A percentile compares a stretch with the other conserved stretches of the same genome.
These are phyloP conservation scores for Alternaria consortialis DNA, from an alignment of 2,329 filamentous ascomycete species.

Conservation along the genomic window DNA sequence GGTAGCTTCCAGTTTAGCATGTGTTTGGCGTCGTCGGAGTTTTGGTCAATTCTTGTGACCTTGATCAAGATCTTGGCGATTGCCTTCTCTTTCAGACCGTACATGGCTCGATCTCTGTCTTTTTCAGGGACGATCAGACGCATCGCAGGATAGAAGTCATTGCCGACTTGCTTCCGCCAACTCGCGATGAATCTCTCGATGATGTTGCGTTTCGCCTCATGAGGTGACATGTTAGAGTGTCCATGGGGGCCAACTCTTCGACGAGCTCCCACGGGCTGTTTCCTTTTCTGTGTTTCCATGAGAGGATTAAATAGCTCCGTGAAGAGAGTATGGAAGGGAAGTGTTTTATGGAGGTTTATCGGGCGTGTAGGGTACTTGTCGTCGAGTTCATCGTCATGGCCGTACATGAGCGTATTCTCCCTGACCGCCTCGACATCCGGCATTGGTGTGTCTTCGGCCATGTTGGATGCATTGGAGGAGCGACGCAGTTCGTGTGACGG, in stretches of 20 bases:
- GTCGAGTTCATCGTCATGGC: conserved; percentile 57
- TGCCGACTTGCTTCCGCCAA: conserved; percentile 88
- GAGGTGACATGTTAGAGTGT: conserved; percentile 68
- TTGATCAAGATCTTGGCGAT: conserved; percentile 92
- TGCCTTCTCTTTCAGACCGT: conserved; percentile 90
- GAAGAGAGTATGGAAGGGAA: conserved; percentile 84
- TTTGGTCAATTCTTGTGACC: conserved; percentile 88
- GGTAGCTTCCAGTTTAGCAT: conserved; percentile 93
- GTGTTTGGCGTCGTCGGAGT: conserved; percentile 86
- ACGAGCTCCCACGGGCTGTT: conserved; percentile 62
- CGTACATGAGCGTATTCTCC: conserved; percentile 62
- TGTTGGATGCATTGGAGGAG: conserved; percentile 29
- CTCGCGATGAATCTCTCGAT: conserved; percentile 85
- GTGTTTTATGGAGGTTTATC: conserved; percentile 78
- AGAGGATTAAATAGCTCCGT: conserved; percentile 81
- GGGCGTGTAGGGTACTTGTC: conserved; percentile 78
- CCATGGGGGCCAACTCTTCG: conserved; percentile 70
- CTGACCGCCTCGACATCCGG: conserved; percentile 54
- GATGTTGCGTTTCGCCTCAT: conserved; percentile 81
- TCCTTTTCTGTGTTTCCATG: conserved; percentile 78
- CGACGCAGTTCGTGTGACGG: background rate
- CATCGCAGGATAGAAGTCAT: conserved; percentile 93
- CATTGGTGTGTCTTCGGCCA: conserved; percentile 48
- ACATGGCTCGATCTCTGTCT: conserved; percentile 90
- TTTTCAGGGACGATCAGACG: conserved; percentile 92